Conservation (phyloP, 345 rosid genomes). For the Melastoma malabathricum region DNA sequence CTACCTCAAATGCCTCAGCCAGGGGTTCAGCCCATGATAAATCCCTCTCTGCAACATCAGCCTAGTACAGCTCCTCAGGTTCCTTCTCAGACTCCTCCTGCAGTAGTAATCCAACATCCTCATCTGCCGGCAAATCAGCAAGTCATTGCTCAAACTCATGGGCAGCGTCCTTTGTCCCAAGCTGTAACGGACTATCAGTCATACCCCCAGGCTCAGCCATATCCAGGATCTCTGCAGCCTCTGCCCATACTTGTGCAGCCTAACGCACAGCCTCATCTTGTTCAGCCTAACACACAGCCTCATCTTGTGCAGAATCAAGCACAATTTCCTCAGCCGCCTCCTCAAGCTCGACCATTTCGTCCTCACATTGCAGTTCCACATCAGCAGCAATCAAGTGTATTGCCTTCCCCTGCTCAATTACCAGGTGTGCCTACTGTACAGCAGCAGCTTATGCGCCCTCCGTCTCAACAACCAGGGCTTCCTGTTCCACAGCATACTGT, state of each 20-base stretch:
- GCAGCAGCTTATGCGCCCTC: slow-evolving; percentile 25
- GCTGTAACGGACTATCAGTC: slow-evolving; percentile 45
- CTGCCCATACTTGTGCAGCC: slow-evolving; percentile 21
- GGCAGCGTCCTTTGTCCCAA: slow-evolving; percentile 21
- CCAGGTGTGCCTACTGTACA: slow-evolving; percentile 16
- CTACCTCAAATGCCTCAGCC: slow-evolving; percentile 21
- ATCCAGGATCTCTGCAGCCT: slow-evolving; percentile 27
- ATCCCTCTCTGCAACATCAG: slow-evolving; percentile 17
- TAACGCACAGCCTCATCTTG: slow-evolving; percentile 22
- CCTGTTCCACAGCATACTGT: slow-evolving; percentile 23
- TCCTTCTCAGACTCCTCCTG: slow-evolving; percentile 17
- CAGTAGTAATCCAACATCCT: slow-evolving; percentile 7
- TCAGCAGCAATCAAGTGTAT: slow-evolving; percentile 26
- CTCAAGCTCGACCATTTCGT: slow-evolving; percentile 27
- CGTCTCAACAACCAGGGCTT: slow-evolving; percentile 27
- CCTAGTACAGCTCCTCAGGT: slow-evolving; percentile 17
- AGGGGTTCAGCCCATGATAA: slow-evolving; percentile 17
- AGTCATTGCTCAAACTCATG: slow-evolving; percentile 22
- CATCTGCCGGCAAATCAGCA: slow-evolving; percentile 15
- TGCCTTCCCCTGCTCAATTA: slow-evolving; percentile 24
- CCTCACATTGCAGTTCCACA: slow-evolving; percentile 19
- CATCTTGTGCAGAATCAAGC: slow-evolving; percentile 30
- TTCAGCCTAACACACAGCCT: slow-evolving; percentile 23
- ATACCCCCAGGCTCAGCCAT: slow-evolving; percentile 33
- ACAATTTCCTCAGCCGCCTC: slow-evolving; percentile 34